Percentiles rank a stretch among this genome's conserved stretches.
Evolutionary conservation across 139 green algal genomes (phyloP).

Genomic region (Parachlorella kessleri): DNA sequence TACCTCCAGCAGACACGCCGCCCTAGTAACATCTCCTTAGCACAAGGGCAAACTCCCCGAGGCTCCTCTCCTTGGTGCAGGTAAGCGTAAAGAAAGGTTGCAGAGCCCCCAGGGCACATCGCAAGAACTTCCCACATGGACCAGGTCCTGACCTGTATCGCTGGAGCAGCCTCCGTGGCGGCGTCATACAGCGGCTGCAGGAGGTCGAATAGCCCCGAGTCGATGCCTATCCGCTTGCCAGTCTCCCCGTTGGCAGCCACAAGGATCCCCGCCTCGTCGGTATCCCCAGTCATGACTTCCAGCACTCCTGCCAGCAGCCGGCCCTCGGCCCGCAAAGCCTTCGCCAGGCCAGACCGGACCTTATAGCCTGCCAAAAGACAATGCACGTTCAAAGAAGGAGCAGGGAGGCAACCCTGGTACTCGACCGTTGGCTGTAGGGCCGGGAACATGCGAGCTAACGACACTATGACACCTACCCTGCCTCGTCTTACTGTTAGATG

Average conservation of each 20-base stretch:
- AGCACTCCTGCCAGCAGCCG: neutral
- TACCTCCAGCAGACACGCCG: no score
- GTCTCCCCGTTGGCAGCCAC: conserved; percentile 8
- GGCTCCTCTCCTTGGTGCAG: no score
- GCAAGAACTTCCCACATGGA: neutral
- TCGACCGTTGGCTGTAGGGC: no score
- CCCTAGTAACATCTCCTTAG: no score
- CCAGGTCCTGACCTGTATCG: neutral
- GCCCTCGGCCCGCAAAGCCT: neutral
- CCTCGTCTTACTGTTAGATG: no score
- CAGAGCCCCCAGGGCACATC: neutral
- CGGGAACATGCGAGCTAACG: no score
- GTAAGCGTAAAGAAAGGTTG: no score
- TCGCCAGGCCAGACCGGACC: neutral
- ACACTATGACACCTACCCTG: no score
- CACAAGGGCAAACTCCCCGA: no score
- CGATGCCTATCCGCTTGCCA: conserved; percentile 15
- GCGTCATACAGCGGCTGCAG: conserved; percentile 9
- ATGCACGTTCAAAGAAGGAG: no score
- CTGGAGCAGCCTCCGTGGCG: neutral
- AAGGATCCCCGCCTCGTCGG: conserved; percentile 13
- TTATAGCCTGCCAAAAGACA: no score
- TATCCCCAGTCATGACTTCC: conserved; percentile 6
- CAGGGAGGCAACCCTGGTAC: no score
- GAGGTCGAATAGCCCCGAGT: conserved; percentile 8